Percentiles rank a stretch among this genome's conserved stretches.
Conservation (phyloP, 2,329 filamentous ascomycete genomes). For the Cladophialophora carrionii region DNA sequence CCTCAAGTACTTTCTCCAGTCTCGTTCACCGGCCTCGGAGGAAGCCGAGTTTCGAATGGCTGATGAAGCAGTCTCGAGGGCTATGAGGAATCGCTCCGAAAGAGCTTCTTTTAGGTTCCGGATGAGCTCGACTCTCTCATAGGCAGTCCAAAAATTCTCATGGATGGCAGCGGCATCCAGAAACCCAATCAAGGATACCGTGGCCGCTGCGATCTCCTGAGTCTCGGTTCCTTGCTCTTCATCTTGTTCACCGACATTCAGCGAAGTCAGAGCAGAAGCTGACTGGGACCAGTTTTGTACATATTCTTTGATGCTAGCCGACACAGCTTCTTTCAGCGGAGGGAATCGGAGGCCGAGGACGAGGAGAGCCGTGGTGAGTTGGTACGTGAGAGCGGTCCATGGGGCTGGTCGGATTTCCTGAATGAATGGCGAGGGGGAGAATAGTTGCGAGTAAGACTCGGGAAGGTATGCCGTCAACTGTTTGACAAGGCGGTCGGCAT, state of each 20-base stretch:
- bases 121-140: slow-evolving; percentile 73
- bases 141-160: slow-evolving; percentile 77
- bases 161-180: slow-evolving; percentile 78
- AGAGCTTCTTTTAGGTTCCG: slow-evolving; percentile 72
- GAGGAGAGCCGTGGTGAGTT: slow-evolving; percentile 80
- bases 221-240: slow-evolving; percentile 59
- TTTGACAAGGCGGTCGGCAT: slow-evolving; percentile 75
- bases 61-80: slow-evolving; percentile 86
- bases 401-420: slow-evolving; percentile 83
- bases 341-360: slow-evolving; percentile 74
- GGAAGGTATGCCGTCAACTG: slow-evolving; percentile 84
- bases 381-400: slow-evolving; percentile 79
- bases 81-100: slow-evolving; percentile 81
- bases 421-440: slow-evolving; percentile 79
- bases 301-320: slow-evolving; percentile 71
- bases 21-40: slow-evolving; percentile 67
- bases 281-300: slow-evolving; percentile 69
- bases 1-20: slow-evolving; percentile 85
- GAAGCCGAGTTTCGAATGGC: slow-evolving; percentile 79
- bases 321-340: slow-evolving; percentile 67
- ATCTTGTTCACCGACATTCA: slow-evolving; percentile 60
- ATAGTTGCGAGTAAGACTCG: slow-evolving; percentile 77
- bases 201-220: slow-evolving; percentile 71
- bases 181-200: slow-evolving; percentile 87
- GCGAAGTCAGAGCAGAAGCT: slow-evolving; percentile 59